Evolutionary conservation across 495 filamentous ascomycete species (phyloP), one percentile per base, ranked within the genome.

Genomic region (Penicillium cataractarum): DNA sequence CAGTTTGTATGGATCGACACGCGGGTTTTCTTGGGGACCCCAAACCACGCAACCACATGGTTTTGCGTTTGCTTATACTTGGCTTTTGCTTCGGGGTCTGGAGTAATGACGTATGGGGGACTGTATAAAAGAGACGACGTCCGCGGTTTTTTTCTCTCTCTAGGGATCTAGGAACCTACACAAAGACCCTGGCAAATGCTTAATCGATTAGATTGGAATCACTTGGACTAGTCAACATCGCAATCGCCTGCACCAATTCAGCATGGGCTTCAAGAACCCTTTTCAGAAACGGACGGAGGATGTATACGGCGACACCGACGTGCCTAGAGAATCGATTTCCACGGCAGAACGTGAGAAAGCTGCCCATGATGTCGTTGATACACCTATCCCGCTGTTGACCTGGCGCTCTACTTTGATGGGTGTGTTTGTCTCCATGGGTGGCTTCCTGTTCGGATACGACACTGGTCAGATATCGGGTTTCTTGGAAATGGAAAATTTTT

Each of bases 371-470:
- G 35, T 66, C n/a, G 59, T 75, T 17, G 72, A 80, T 52, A 69
- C 71, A 5, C 73, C 72, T 3, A 67, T 79, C 19, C 73, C 68
- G 0, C 69, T 74, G 2, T 40, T 83, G 6, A 83, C 79, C 1
- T 65, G 70, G 56, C 74, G 75, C 21, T 76, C 78, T 26, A 61
- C 77, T 15, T 51, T 75, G 2, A 83, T 84, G 78, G 79, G 78
- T n/a, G 35, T 82, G 10, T 73, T 83, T 19, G 78, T 83, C n/a
- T 83, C 88, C 3, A 86, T 90, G 77, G 88, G 88, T 46, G 88
- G 88, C 17, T 86, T 90, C 60, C 81, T 90, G 13, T 77, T 77
- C 35, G 75, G 75, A 19, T 77, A 77, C 33, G 75, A 77, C 62
- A 69, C 72, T 37, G 78, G 79, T 57, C 79, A 82, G 51, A 82